Evolutionary conservation across 208 protist species (phyloP), one percentile per base, ranked within the genome.

Genomic region (Balamuthia mandrillaris): DNA sequence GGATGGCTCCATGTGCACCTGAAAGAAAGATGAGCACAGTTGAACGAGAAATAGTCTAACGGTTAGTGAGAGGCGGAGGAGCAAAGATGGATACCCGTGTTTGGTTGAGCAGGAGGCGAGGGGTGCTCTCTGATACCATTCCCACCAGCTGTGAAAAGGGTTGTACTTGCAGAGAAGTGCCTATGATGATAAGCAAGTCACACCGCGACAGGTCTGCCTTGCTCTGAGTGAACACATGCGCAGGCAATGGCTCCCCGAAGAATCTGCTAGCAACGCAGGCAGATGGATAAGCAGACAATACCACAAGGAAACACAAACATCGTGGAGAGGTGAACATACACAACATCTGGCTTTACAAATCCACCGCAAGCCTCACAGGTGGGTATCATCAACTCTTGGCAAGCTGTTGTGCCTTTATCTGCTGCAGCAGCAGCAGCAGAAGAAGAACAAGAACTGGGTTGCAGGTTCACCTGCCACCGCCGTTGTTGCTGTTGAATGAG

Each of bases 191-290:
- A 6, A 94, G 18, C 16, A 93, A 65, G 54, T 94, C 91, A 41
- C 74, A 81, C 49, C 49, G 42, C 33, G 18, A 31, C 16, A 81
- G 63, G 24, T 81, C 74, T 51, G 56, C 16, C 33, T 27, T 24
- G 61, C 24, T 70, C 35, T 27, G 35, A 75, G 66, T 27, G 44
- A 37, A 70, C 16, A 70, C n/a, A 1, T 51, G 1, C 14, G 35
- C n/a, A 70, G 61, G 31, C 3, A 94, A 65, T 1, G 45, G 52
- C 58, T 94, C 90, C 16, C 87, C 86, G 56, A 93, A 94, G 58
- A 94, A 94, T 18, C 98, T 95, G 45, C 98, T 94, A 86, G 97
- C 95, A 4, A 97, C 97, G 86, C 98, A 98, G 4, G 98, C 90
- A 18, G 98, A 81, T 1, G 92, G 7, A 39, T 74, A 77, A 39